phyloP scores from a whole-genome alignment of 208 protist species.

The Lotmaria passim region DNA sequence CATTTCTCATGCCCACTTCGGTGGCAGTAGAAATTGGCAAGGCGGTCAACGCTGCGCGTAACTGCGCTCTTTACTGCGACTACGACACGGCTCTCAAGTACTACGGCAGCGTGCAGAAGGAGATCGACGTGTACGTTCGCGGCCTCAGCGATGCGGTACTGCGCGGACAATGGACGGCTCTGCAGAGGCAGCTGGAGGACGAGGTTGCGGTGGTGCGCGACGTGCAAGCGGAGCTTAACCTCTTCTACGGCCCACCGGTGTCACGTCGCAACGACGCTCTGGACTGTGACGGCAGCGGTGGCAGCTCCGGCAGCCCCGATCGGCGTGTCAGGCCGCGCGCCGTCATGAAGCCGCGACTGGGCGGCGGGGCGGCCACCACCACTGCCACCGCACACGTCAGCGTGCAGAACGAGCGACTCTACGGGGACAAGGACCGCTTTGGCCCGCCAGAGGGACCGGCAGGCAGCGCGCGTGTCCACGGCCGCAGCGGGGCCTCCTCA shows the following conservation, averaged over 20 bases:
- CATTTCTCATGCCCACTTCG: constrained; percentile 18
- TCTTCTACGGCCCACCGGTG: constrained; percentile 23
- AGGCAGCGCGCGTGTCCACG: background rate
- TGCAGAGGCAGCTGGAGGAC: constrained; percentile 46
- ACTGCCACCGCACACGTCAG: constrained; percentile 27
- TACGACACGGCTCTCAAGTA: constrained; percentile 70
- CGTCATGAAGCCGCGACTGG: constrained; percentile 18
- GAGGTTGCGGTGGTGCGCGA: constrained; percentile 44
- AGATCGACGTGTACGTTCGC: constrained; percentile 40
- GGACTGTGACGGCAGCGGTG: constrained; percentile 12
- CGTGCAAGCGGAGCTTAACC: constrained; percentile 44
- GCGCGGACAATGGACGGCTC: constrained; percentile 38
- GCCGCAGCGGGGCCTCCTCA: constrained; percentile 11
- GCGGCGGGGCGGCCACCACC: background rate
- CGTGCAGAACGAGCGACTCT: constrained; percentile 52
- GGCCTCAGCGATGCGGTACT: constrained; percentile 30
- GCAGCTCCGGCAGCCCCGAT: constrained; percentile 13
- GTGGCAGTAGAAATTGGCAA: constrained; percentile 45
- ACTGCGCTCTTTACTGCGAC: constrained; percentile 65
- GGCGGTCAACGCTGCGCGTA: constrained; percentile 57
- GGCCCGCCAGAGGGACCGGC: constrained; percentile 53
- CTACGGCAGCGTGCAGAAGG: constrained; percentile 59
- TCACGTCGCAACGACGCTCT: constrained; percentile 6
- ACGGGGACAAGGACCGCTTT: constrained; percentile 87
- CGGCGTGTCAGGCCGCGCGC: background rate